Conservation (phyloP, 345 rosid genomes). For the Melastoma malabathricum region DNA sequence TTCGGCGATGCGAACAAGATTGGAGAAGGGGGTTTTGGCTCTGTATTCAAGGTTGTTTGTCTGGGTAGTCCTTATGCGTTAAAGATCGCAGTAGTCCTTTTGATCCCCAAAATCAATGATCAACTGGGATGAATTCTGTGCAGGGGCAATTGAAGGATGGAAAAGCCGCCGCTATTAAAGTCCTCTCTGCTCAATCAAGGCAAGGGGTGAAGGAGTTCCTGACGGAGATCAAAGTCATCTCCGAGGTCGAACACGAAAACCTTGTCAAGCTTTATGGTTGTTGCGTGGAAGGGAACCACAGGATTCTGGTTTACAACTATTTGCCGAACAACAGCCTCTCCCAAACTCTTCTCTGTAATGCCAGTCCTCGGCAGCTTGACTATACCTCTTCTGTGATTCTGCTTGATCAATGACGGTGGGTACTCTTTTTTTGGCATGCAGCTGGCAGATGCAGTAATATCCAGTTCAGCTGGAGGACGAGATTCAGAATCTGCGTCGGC, state of each 20-base stretch:
- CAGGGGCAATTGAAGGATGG: slow-evolving; percentile 85
- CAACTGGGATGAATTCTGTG: slow-evolving; percentile 10
- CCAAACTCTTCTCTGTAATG: slow-evolving; percentile 70
- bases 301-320: slow-evolving; percentile 82
- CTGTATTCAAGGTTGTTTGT: slow-evolving; percentile 22
- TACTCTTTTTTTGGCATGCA: slow-evolving; percentile 15
- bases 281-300: slow-evolving; percentile 62
- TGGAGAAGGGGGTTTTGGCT: slow-evolving; percentile 97
- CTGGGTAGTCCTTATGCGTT: background rate
- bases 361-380: background rate
- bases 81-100: background rate
- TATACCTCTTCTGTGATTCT: background rate
- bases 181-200: slow-evolving; percentile 82
- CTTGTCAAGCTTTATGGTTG: slow-evolving; percentile 86
- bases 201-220: slow-evolving; percentile 80
- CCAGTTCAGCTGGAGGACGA: slow-evolving; percentile 66
- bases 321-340: slow-evolving; percentile 87
- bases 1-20: slow-evolving; percentile 51
- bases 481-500: slow-evolving; percentile 60
- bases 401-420: background rate
- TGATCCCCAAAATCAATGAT: slow-evolving; percentile 3
- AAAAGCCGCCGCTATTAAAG: slow-evolving; percentile 72
- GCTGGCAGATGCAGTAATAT: slow-evolving; percentile 41
- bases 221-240: slow-evolving; percentile 73
- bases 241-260: slow-evolving; percentile 70